Evolutionary conservation across 768 basidiomycete species (phyloP), one percentile per base, ranked within the genome.

Genomic region (Mrakia gelida): DNA sequence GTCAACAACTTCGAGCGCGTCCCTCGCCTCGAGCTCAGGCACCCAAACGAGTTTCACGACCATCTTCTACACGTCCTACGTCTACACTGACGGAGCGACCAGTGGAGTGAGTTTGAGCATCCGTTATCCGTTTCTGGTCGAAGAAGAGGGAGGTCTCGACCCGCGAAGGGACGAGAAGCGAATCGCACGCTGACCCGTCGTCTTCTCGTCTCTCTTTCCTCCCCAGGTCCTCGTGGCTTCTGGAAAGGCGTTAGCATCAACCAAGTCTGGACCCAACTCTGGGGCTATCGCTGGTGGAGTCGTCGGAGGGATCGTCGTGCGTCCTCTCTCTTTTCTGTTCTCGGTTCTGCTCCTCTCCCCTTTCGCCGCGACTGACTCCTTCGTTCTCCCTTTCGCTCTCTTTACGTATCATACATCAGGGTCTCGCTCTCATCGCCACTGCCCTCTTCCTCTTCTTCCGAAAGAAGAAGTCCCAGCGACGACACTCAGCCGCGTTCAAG

Each of bases 1-100:
- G 26, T 26, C 28, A 28, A n/a, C 59, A 8, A n/a, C 67, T 2
- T 23, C 62, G 62, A 63, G 62, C 34, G 30, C 34, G 21, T 65
- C 63, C 11, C 26, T 38, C 38, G 38, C 30, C n/a, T 38, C 63
- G 11, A 41, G 26, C 38, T 41, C 67, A 38, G 34, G 34, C 21
- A 23, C 67, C 8, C 16, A 41, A 16, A 70, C 38, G 7, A 38
- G 34, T 21, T 70, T 70, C 38, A 70, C 67, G 41, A 70, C 67
- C 23, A n/a, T 70, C 67, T 70, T 41, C 67, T 70, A 41, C 38
- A 70, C 67, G 21, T 70, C 67, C 23, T 70, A 45, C 67, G 67
- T 70, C 41, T 70, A 41, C 34, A 38, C 67, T n/a, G 67, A 70
- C 11, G 67, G 67, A 13, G 0, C 10, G 4, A 70, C 21, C 26